A percentile compares a stretch with the other conserved stretches of the same genome.
phyloP scores from a whole-genome alignment of 1,139 yeast genomes.

The Diutina mesorugosa region DNA sequence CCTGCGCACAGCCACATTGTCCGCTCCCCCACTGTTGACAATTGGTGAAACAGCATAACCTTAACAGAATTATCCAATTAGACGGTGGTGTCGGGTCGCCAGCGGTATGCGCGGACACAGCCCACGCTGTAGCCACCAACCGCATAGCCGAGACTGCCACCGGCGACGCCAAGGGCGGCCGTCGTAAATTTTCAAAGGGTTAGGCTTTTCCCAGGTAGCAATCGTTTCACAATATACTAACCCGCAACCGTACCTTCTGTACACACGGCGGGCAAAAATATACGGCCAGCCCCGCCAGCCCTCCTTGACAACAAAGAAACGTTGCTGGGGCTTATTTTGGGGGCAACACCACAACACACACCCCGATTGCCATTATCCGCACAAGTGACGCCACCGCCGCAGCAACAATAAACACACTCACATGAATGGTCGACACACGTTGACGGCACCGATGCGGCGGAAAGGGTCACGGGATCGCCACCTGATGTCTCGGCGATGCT shows the following conservation, averaged over 20 bases:
- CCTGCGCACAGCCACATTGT: not conserved
- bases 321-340: not conserved
- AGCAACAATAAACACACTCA: not conserved
- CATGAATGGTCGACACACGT: no score
- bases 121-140: no score
- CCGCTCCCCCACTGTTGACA: not conserved
- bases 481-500: not conserved
- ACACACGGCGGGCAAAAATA: not conserved
- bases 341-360: not conserved
- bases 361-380: not conserved
- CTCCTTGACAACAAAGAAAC: not conserved
- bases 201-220: not conserved
- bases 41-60: no score
- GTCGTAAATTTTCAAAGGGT: no score
- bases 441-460: no score
- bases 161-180: no score
- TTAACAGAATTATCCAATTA: no score
- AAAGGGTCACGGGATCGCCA: no score
- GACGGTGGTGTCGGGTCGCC: no score
- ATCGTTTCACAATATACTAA: not conserved
- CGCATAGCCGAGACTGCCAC: no score
- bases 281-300: not conserved
- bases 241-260: not conserved
- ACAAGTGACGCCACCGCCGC: not conserved
- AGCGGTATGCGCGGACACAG: no score